Evolutionary conservation across 148 eudicot genomes (phyloP).

Genomic region (Persicaria tinctoria): DNA sequence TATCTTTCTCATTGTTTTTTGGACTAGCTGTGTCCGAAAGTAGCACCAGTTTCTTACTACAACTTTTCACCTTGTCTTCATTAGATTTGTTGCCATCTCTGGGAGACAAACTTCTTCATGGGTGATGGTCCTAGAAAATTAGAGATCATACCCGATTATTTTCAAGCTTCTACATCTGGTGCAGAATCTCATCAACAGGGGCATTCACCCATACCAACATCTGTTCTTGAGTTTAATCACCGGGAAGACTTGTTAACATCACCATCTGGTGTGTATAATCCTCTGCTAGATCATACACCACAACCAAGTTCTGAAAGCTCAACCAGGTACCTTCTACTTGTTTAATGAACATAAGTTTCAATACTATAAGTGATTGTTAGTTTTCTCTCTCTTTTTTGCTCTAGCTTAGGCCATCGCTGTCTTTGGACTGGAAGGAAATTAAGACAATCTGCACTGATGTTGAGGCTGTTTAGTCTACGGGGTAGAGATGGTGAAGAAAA

Average conservation of each 20-base stretch:
- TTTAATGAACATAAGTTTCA: neutral
- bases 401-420: slow-evolving; percentile 34
- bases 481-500: slow-evolving; percentile 65
- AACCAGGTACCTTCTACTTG: slow-evolving; percentile 35
- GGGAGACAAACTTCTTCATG: slow-evolving; percentile 34
- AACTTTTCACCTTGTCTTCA: neutral
- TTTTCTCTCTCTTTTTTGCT: slow-evolving; percentile 20
- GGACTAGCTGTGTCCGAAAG: neutral
- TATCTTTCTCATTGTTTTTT: neutral
- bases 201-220: neutral
- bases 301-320: slow-evolving; percentile 21
- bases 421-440: slow-evolving; percentile 36
- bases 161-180: slow-evolving; percentile 39
- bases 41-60: neutral
- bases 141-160: slow-evolving; percentile 64
- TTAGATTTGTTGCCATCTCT: slow-evolving; percentile 7
- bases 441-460: slow-evolving; percentile 59
- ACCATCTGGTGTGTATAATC: slow-evolving; percentile 22
- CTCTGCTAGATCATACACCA: slow-evolving; percentile 26
- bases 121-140: slow-evolving; percentile 69
- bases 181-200: slow-evolving; percentile 18
- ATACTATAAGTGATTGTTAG: slow-evolving; percentile 17
- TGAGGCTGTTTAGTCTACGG: slow-evolving; percentile 60
- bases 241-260: slow-evolving; percentile 9
- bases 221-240: slow-evolving; percentile 3